Conservation (phyloP, 2,329 filamentous ascomycete species). For the Aspergillus ibericus region DNA sequence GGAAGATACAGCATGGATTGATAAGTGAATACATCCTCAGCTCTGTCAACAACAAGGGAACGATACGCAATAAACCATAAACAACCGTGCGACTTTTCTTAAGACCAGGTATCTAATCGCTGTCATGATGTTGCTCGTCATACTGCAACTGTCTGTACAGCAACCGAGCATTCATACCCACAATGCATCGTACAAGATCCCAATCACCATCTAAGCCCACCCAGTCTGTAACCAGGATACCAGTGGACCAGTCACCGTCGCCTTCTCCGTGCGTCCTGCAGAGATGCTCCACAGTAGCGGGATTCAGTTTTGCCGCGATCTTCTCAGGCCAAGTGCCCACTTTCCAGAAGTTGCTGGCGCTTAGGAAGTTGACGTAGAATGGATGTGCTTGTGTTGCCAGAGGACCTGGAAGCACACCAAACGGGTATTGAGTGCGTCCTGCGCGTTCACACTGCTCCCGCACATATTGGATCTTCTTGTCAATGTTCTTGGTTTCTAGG, state of each 20-base stretch:
- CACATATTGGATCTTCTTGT: slow-evolving; percentile 74
- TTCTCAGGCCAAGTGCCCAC: slow-evolving; percentile 88
- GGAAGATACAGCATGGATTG: not conserved
- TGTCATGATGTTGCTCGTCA: not conserved
- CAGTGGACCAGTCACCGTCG: slow-evolving; percentile 69
- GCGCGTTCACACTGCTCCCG: slow-evolving; percentile 76
- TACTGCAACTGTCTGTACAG: slow-evolving; percentile 32
- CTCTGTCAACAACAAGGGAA: too few species aligned
- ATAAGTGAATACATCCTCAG: not conserved
- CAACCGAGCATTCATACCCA: slow-evolving; percentile 81
- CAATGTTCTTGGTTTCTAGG: slow-evolving; percentile 69
- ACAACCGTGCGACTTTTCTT: too few species aligned
- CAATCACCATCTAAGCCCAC: slow-evolving; percentile 84
- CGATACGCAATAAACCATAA: too few species aligned
- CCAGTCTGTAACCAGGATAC: slow-evolving; percentile 91
- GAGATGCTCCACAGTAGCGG: slow-evolving; percentile 63
- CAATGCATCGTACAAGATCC: slow-evolving; percentile 82
- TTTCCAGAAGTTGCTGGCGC: slow-evolving; percentile 92
- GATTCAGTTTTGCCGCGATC: slow-evolving; percentile 85
- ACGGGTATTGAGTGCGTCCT: slow-evolving; percentile 50
- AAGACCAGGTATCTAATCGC: not conserved
- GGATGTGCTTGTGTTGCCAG: slow-evolving; percentile 55
- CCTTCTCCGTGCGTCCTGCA: slow-evolving; percentile 54
- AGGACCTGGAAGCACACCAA: slow-evolving; percentile 37
- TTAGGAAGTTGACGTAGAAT: slow-evolving; percentile 87